Conservation (phyloP, 1,139 yeast species). For the Suhomyces bolitotheri region DNA sequence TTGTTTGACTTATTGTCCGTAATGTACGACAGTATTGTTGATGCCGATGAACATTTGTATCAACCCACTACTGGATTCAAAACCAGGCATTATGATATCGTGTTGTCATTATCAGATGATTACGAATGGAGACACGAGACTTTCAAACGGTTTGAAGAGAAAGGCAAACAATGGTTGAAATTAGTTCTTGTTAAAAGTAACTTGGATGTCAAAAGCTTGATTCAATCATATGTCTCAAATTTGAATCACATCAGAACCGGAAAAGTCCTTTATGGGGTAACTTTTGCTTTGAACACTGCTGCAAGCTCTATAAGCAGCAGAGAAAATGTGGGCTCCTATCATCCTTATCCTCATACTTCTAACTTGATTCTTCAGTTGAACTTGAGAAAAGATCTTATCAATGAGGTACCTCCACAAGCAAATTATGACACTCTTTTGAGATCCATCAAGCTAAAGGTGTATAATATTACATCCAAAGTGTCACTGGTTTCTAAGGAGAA, state of each 20-base stretch:
- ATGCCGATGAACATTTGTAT: constrained; percentile 84
- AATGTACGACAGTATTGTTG: constrained; percentile 76
- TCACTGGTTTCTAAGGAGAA: background rate
- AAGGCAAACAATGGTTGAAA: constrained; percentile 68
- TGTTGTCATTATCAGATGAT: constrained; percentile 73
- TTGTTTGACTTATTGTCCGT: constrained; percentile 77
- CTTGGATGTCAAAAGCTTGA: constrained; percentile 73
- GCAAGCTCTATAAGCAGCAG: constrained; percentile 51
- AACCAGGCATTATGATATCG: constrained; percentile 58
- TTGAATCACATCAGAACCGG: constrained; percentile 34
- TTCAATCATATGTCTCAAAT: constrained; percentile 71
- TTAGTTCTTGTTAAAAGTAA: constrained; percentile 55
- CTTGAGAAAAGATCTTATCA: constrained; percentile 59
- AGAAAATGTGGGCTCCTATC: constrained; percentile 1
- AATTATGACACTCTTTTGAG: constrained; percentile 33
- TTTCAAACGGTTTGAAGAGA: constrained; percentile 56
- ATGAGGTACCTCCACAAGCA: constrained; percentile 35
- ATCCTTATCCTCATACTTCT: constrained; percentile 8
- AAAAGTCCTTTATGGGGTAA: constrained; percentile 71
- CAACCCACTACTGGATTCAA: constrained; percentile 74
- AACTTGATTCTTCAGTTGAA: constrained; percentile 62
- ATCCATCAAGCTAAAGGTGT: constrained; percentile 22
- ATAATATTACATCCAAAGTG: constrained; percentile 10
- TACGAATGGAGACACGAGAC: constrained; percentile 75
- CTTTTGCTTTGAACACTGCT: constrained; percentile 89